Percentiles rank a stretch among this genome's conserved stretches.
phyloP scores from a whole-genome alignment of 345 rosid genomes.

The Acer campestre region DNA sequence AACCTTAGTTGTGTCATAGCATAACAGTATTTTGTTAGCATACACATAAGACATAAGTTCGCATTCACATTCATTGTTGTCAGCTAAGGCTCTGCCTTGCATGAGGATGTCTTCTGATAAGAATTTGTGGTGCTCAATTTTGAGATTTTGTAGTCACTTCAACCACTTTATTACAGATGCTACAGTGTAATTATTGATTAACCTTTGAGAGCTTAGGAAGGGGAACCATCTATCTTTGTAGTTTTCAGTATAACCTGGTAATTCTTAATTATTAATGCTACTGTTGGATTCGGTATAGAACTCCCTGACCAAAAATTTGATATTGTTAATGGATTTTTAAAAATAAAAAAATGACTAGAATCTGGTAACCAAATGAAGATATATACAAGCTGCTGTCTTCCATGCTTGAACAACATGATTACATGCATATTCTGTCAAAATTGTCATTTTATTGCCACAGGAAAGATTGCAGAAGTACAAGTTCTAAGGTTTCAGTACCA shows the following conservation, averaged over 20 bases:
- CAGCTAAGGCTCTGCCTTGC: background rate
- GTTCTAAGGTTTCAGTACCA: background rate
- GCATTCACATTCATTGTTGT: background rate
- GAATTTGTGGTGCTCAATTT: background rate
- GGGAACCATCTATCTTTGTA: background rate
- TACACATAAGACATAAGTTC: background rate
- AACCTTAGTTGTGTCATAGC: background rate
- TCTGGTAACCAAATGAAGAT: background rate
- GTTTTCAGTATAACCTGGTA: background rate
- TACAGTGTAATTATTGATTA: background rate
- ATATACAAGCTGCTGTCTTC: background rate
- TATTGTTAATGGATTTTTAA: background rate
- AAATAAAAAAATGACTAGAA: background rate
- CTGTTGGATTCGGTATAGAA: no score
- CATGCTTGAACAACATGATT: background rate
- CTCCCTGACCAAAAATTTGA: background rate
- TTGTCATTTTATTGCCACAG: background rate
- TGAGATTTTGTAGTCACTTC: background rate
- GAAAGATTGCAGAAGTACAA: conserved; percentile 1
- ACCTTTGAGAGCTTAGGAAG: background rate
- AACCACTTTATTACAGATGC: background rate
- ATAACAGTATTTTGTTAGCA: conserved; percentile 6
- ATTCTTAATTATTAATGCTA: background rate
- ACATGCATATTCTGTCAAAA: conserved; percentile 7
- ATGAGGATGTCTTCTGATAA: background rate